Percentiles rank a stretch among this genome's conserved stretches.
phyloP scores from a whole-genome alignment of 2,329 filamentous ascomycete species.

The Ophiobolus disseminans region DNA sequence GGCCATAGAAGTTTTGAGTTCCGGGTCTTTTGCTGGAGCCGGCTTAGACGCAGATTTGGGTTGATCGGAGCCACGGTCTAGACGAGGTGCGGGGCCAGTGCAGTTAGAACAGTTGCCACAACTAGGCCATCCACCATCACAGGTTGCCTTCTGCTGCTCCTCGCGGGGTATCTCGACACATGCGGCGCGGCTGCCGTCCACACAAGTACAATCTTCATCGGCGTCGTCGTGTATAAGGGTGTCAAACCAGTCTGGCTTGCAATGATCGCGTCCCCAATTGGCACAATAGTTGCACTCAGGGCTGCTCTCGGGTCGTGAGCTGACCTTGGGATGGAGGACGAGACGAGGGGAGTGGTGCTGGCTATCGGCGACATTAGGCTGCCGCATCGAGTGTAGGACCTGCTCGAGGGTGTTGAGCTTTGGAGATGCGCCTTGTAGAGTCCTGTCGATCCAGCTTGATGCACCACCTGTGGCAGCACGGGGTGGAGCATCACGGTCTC shows the following conservation, averaged over 20 bases:
- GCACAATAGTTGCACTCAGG: background rate
- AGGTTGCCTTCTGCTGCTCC: no score
- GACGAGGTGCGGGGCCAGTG: no score
- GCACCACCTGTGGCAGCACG: background rate
- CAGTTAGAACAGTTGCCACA: no score
- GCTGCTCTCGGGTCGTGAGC: background rate
- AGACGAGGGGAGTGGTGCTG: background rate
- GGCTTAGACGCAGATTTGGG: no score
- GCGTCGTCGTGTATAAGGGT: background rate
- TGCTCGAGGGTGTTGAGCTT: conserved; percentile 6
- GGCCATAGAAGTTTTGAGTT: no score
- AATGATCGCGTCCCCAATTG: background rate
- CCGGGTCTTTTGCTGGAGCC: no score
- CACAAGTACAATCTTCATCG: background rate
- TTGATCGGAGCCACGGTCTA: no score
- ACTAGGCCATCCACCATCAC: no score
- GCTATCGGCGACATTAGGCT: background rate
- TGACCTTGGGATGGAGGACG: no score
- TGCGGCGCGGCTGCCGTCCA: no score
- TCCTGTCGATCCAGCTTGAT: background rate
- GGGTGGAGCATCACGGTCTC: no score
- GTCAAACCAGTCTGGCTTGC: background rate
- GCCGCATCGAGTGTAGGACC: background rate
- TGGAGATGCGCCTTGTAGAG: background rate
- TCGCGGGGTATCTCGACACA: no score